Evolutionary conservation across 148 eudicot genomes (phyloP).

Genomic region (Bassia scoparia): DNA sequence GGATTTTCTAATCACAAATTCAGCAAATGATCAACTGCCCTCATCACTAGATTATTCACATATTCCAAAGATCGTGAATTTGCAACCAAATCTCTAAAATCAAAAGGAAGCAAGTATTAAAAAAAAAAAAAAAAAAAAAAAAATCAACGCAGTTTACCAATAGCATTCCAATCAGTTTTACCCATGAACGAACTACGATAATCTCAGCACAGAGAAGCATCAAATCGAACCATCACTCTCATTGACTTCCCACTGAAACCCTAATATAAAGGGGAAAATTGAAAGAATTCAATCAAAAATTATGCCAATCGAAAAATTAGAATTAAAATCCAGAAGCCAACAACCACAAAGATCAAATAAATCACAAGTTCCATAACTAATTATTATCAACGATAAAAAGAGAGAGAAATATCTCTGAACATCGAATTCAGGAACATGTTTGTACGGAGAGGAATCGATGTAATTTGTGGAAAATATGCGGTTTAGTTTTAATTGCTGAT

Average conservation of each 20-base stretch:
- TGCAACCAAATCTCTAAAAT: too few species aligned
- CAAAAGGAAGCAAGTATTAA: too few species aligned
- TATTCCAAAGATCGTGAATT: too few species aligned
- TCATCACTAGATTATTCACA: neutral
- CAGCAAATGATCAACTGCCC: neutral
- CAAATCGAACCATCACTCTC: slow-evolving; percentile 10
- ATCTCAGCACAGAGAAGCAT: slow-evolving; percentile 21
- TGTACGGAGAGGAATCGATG: neutral
- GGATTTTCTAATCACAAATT: too few species aligned
- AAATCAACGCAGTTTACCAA: slow-evolving; percentile 51
- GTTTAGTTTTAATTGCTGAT: neutral
- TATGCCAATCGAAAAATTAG: slow-evolving; percentile 19
- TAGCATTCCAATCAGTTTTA: slow-evolving; percentile 69
- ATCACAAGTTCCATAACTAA: neutral
- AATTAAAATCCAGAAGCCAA: slow-evolving; percentile 37
- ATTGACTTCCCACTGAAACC: slow-evolving; percentile 17
- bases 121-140: too few species aligned
- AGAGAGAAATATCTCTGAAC: slow-evolving; percentile 32
- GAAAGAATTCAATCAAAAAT: slow-evolving; percentile 34
- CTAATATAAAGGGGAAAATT: neutral
- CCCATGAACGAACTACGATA: slow-evolving; percentile 34
- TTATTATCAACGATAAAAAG: neutral
- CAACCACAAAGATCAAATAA: neutral
- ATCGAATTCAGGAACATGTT: slow-evolving; percentile 27
- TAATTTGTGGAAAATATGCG: neutral